Percentiles rank a stretch among this genome's conserved stretches.
Conservation (phyloP, 257 asterid genomes). For the Ilex asprella region DNA sequence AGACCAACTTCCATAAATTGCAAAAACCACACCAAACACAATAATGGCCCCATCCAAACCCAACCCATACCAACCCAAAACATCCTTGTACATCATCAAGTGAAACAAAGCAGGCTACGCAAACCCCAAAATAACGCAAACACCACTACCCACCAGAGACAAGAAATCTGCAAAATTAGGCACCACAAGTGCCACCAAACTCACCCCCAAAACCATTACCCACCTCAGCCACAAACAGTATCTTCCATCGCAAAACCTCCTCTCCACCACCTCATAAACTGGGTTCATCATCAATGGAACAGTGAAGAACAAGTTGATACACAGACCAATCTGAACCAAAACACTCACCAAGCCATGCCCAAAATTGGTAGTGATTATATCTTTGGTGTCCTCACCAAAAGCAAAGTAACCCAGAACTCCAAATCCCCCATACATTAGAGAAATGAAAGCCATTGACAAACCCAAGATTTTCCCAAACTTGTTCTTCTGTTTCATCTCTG, state of each 20-base stretch:
- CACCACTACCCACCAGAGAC: constrained; percentile 84
- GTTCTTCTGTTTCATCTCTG: no score
- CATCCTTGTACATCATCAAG: constrained; percentile 51
- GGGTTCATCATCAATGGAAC: constrained; percentile 93
- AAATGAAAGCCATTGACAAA: no score
- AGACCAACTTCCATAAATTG: constrained; percentile 25
- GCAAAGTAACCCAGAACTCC: constrained; percentile 75
- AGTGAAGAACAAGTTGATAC: constrained; percentile 61
- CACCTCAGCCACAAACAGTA: constrained; percentile 79
- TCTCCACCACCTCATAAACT: constrained; percentile 79
- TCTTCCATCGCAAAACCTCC: constrained; percentile 68
- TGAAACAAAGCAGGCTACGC: constrained; percentile 77
- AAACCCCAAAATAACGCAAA: constrained; percentile 72
- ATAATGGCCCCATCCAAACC: constrained; percentile 18
- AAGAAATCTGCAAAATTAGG: constrained; percentile 87
- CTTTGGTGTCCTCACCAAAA: constrained; percentile 59
- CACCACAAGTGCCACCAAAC: constrained; percentile 52
- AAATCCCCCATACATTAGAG: no score
- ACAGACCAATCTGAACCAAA: constrained; percentile 63
- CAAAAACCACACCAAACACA: constrained; percentile 23
- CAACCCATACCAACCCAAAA: constrained; percentile 29
- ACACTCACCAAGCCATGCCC: constrained; percentile 59
- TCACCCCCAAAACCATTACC: constrained; percentile 53
- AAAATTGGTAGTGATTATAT: constrained; percentile 79
- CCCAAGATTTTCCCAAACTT: no score